A percentile compares a stretch with the other conserved stretches of the same genome.
Evolutionary conservation across 345 rosid genomes (phyloP).

Genomic region (Euphorbia peplus): DNA sequence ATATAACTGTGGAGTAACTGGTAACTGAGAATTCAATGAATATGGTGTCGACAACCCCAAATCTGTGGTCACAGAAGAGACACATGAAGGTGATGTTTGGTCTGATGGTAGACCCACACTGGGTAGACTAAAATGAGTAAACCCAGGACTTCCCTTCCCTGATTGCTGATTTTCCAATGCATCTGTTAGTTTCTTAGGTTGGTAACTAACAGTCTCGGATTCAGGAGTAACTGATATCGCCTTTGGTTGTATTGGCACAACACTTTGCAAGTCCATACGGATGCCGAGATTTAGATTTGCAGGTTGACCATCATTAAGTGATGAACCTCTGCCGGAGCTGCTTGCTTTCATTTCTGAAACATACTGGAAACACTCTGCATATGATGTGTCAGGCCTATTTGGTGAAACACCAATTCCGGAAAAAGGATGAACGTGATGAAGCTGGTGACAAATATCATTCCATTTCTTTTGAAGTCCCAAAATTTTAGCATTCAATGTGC

Average conservation of each 20-base stretch:
- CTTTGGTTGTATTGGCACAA: neutral
- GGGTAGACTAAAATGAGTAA: slow-evolving; percentile 16
- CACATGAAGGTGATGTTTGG: slow-evolving; percentile 21
- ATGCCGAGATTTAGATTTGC: slow-evolving; percentile 14
- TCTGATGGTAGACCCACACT: slow-evolving; percentile 17
- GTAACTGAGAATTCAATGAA: slow-evolving; percentile 35
- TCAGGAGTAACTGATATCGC: slow-evolving; percentile 10
- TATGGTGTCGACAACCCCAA: slow-evolving; percentile 52
- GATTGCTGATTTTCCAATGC: slow-evolving; percentile 21
- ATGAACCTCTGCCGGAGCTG: slow-evolving; percentile 16
- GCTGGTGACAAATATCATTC: slow-evolving; percentile 50
- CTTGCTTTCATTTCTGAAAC: slow-evolving; percentile 18
- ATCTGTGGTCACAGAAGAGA: slow-evolving; percentile 50
- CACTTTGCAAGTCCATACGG: slow-evolving; percentile 15
- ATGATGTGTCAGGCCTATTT: slow-evolving; percentile 28
- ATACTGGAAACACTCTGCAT: slow-evolving; percentile 13
- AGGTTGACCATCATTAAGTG: slow-evolving; percentile 14
- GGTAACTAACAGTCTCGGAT: slow-evolving; percentile 23
- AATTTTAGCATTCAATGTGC: slow-evolving; percentile 34
- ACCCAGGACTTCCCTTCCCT: neutral
- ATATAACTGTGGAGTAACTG: slow-evolving; percentile 26
- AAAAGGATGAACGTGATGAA: slow-evolving; percentile 45
- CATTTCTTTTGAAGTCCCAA: slow-evolving; percentile 50
- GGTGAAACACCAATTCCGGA: slow-evolving; percentile 33
- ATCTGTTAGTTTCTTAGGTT: slow-evolving; percentile 22